Evolutionary conservation across 306 rosid species (phyloP), one percentile per base, ranked within the genome.

Genomic region (Prunus kanzakura): DNA sequence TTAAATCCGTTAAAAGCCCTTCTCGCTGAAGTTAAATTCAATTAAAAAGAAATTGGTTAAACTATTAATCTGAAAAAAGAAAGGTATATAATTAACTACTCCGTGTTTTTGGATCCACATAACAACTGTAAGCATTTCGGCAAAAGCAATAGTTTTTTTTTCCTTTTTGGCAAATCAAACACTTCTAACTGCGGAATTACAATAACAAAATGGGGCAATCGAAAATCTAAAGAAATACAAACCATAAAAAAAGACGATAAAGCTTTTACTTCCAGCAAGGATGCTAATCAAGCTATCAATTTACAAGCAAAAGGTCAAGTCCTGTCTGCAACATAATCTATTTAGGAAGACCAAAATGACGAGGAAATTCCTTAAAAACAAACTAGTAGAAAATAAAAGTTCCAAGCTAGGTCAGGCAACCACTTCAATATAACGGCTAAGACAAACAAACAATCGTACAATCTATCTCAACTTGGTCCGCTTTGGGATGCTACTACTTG

Each of bases 401-500:
- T 62, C 52, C 72, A 63, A 62, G 76, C 54, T 64, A 75, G 3
- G 79, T 49, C 76, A 69, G 62, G 4, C 13, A 6, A 57, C 76
- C 30, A 64, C 64, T 23, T 43, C 71, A 63, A 60, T 52, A 35
- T 18, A 4, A 29, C 11, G 30, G 5, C 20, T 47, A 61, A n/a
- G 43, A n/a, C 65, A 15, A 58, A 72, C 62, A 58, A 66, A 78
- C 66, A 58, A 56, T 8, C 22, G 32, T 58, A 19, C 49, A 11
- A 49, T 69, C 91, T 86, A 94, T 65, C 97, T 79, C 47, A 85
- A 64, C 84, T 92, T 91, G 2, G 87, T 1, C 58, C 97, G 87
- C 88, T 94, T 91, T 1, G 89, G 86, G 54, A 82, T 83, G 79
- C 90, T 82, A 55, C 85, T 74, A 18, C 88, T 80, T 22, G 85